Base-by-base conservation (phyloP, 148 eudicot genomes). In the Nyssa sinensis region DNA sequence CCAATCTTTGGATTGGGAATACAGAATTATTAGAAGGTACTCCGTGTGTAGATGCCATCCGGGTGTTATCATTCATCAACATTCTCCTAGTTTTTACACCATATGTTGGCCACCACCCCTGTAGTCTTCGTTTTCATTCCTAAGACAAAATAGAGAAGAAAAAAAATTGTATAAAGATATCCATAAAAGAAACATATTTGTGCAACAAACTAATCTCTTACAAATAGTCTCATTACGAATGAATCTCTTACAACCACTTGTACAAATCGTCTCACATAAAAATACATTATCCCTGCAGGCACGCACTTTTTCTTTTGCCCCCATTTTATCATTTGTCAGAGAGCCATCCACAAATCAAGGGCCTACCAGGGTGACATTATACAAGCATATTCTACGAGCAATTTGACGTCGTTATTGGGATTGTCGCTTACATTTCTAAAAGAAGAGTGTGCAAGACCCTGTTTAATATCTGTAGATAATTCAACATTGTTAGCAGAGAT, bases 401-500 rank as follows among this genome's bases (percentile, higher is more conserved):
- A 70, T 23, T n/a, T 39, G 63, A 70, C 13, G 44, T 55, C 30
- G 12, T 2, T 53, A 57, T 30, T 33, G 33, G 47, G 27, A 4
- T 37, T 7, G 55, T 55, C 41, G 58, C 31, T 57, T 55, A 62
- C 30, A 33, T 6, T n/a, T 37, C 37, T n/a, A 67, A 21, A 68
- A 19, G 8, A 24, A 47, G 33, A 2, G 33, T 29, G 14, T 14
- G 11, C 9, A 32, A 23, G 10, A 19, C 31, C 73, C 23, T 19
- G 55, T 11, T n/a, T 10, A 51, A 11, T 30, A 29, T 69, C 73
- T 69, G 73, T 62, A 69, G 21, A 69, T 10, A 30, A 31, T 69
- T 30, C 21, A 14, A 34, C 12, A 17, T 69, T 57, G 37, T 49
- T 47, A 68, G n/a, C 13, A 68, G n/a, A 66, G 30, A 55, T 28